Evolutionary conservation across 352 stramenopile genomes (phyloP), one percentile per base, ranked within the genome.

Genomic region (Globisporangium rhizosaccharum): DNA sequence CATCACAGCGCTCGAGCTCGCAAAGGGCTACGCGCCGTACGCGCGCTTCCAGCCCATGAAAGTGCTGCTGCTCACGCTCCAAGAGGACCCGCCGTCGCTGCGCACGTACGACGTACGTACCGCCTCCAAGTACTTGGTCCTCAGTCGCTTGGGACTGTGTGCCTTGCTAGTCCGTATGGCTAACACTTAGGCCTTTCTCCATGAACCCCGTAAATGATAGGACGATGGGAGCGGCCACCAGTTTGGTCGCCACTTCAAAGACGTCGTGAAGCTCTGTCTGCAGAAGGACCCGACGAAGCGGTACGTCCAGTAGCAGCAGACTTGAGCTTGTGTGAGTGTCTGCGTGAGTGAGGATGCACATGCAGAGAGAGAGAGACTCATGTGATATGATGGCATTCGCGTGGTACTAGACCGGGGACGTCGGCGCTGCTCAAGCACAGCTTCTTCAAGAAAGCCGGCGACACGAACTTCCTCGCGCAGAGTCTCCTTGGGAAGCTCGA

Each of bases 41-140:
- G 97, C 97, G 23, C 90, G 96, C 28, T 98, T 98, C 66, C 93
- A 98, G 56, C 97, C 97, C 7, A 99, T 99, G 97, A 99, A 99
- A 69, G 86, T 99, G 28, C 63, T 99, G 39, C 85, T 99, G 56
- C 70, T 98, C 25, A 99, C 96, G 45, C 91, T 99, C 57, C 93
- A 98, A 65, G 96, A 99, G 69, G 92, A 98, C 63, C 96, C 96
- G 51, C 96, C 96, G 41, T 94, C 87, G 45, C 73, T 97, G 14
- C 80, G 83, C 56, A 90, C 87, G 0, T 97, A 97, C 66, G 87
- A 94, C 63, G 86, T 92, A 78, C 53, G 79, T 73, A n/a, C 11
- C 0, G 25, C 10, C 11, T 10, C 2, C 28, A 33, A 20, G 23
- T 49, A 12, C 30, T 51, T 26, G 26, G 7, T 25, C 4, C 15